These are phyloP conservation scores for Neonectria punicea DNA, from an alignment of 2,329 filamentous ascomycete species.

Conservation along the genomic window DNA sequence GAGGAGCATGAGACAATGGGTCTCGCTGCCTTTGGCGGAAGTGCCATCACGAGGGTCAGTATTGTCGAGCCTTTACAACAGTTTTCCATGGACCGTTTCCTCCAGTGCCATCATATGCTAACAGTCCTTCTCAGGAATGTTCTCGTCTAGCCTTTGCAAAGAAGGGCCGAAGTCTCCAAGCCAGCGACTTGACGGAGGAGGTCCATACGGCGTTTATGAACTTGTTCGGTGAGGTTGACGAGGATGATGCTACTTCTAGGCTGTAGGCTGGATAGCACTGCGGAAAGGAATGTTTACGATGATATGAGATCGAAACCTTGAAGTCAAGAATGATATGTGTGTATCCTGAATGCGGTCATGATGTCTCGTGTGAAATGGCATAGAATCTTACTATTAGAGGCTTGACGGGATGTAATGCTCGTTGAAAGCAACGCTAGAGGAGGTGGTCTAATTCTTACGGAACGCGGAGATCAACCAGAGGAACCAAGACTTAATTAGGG, in stretches of 20 bases:
- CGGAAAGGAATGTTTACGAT: neutral
- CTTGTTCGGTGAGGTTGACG: slow-evolving; percentile 78
- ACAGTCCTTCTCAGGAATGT: slow-evolving; percentile 67
- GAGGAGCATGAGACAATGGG: slow-evolving; percentile 71
- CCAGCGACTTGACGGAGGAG: slow-evolving; percentile 91
- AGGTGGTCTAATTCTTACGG: neutral
- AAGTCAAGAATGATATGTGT: neutral
- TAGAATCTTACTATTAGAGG: neutral
- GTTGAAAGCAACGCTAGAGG: neutral
- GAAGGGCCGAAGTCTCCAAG: slow-evolving; percentile 88
- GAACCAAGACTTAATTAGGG: neutral
- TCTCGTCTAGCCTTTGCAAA: slow-evolving; percentile 88
- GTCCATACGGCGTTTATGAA: slow-evolving; percentile 84
- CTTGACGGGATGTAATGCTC: neutral
- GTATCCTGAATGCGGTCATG: neutral
- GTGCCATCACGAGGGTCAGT: slow-evolving; percentile 82
- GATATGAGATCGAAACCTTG: neutral
- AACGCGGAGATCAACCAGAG: neutral
- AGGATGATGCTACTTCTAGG: slow-evolving; percentile 49
- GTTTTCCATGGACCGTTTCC: neutral
- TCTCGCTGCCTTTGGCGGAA: slow-evolving; percentile 86
- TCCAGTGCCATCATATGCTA: slow-evolving; percentile 2
- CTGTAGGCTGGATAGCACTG: slow-evolving; percentile 37
- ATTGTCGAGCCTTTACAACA: neutral
- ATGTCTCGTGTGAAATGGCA: neutral